Evolutionary conservation across 805 yeast species (phyloP), one percentile per base, ranked within the genome.

Genomic region (Maudiozyma turicensis): DNA sequence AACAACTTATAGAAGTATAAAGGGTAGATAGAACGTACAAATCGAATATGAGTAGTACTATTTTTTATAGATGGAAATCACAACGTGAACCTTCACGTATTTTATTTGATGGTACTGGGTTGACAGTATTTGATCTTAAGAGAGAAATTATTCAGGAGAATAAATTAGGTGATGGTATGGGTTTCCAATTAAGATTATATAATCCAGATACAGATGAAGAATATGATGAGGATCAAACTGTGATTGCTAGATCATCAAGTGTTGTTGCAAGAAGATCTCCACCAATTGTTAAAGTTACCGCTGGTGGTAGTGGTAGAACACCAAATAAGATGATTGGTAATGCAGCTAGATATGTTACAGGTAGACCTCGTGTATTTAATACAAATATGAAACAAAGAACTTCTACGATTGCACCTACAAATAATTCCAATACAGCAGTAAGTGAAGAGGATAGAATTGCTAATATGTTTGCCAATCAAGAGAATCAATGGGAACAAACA

Each of bases 21-120:
- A 13, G n/a, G 34, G 34, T 32, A 5, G 9, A n/a, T n/a, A n/a
- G 13, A 32, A 32, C n/a, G 26, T 20, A 20, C 4, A 20, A 20
- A 20, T 20, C 34, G 13, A 28, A 40, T 15, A 87, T 88, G 95
- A 84, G 95, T 8, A 86, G 95, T 11, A 83, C 86, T 2, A 86
- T 91, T 9, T 93, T 88, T 64, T 91, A 91, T 64, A 76, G 81
- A 62, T 91, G 93, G 67, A 71, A 80, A 52, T 91, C 95, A 13
- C 96, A 90, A 64, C 83, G 81, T 59, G 81, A 78, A 40, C 82
- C 86, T 31, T 80, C 86, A 0, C 77, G 95, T 41, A 79, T 93
- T 30, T 76, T 82, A 44, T 93, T 93, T 62, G 99, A 93, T 65
- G 99, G 99, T 20, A 91, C 99, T 0, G 97, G 98, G 31, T 80